phyloP scores from a whole-genome alignment of 805 yeast species.

The Nakazawaea ishiwadae region DNA sequence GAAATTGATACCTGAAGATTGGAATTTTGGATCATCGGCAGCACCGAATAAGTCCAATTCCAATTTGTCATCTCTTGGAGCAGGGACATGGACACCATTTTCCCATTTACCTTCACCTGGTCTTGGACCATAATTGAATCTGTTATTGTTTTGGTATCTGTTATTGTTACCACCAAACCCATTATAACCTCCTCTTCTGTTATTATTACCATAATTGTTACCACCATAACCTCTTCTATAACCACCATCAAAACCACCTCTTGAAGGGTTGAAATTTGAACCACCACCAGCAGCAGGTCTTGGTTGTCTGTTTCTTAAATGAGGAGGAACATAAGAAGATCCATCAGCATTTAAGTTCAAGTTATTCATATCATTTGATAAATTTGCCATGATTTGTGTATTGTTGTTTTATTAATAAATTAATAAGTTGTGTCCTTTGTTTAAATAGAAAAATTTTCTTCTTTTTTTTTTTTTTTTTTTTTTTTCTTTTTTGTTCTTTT shows the following conservation, averaged over 20 bases:
- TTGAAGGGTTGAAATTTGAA: neutral
- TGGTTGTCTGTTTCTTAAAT: slow-evolving; percentile 29
- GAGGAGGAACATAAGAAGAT: slow-evolving; percentile 43
- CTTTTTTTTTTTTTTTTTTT: too few relatives aligned
- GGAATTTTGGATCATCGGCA: slow-evolving; percentile 67
- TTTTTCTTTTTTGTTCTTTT: too few relatives aligned
- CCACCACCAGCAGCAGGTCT: neutral
- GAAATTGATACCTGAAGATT: slow-evolving; percentile 95
- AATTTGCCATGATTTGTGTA: slow-evolving; percentile 47
- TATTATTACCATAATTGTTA: slow-evolving; percentile 25
- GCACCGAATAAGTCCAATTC: slow-evolving; percentile 85
- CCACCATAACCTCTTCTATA: slow-evolving; percentile 24
- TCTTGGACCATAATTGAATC: slow-evolving; percentile 27
- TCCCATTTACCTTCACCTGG: slow-evolving; percentile 76
- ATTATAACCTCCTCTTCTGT: slow-evolving; percentile 28
- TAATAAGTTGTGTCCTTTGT: neutral
- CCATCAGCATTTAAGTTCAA: slow-evolving; percentile 41
- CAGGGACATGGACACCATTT: slow-evolving; percentile 85
- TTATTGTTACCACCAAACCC: slow-evolving; percentile 33
- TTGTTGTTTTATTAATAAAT: neutral
- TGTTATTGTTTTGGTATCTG: slow-evolving; percentile 22
- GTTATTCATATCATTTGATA: slow-evolving; percentile 53
- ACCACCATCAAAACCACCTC: slow-evolving; percentile 9
- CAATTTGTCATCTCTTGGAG: slow-evolving; percentile 59
- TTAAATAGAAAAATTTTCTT: neutral